Evolutionary conservation across 129 eudicot genomes (phyloP).

Genomic region (Arctium lappa): DNA sequence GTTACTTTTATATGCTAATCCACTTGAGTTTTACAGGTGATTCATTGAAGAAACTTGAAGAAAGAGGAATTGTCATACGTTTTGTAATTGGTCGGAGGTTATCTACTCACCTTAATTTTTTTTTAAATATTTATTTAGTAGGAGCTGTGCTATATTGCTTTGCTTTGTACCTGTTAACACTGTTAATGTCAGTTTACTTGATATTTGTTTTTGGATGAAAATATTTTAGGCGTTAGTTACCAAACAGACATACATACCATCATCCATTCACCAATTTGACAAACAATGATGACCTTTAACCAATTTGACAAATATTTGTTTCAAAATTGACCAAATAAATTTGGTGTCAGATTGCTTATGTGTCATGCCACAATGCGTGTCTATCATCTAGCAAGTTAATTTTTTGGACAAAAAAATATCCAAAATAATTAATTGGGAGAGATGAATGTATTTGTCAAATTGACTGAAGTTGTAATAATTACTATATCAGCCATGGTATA

Average conservation of each 20-base stretch:
- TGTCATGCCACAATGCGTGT: not conserved
- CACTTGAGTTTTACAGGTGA: constrained; percentile 47
- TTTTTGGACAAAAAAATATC: not conserved
- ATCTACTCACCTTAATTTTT: not conserved
- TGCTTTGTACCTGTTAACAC: not conserved
- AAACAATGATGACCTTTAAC: no score
- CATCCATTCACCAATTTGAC: no score
- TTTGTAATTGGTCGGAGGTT: constrained; percentile 98
- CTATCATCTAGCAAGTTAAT: not conserved
- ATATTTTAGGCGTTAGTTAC: no score
- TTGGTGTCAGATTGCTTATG: no score
- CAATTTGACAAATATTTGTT: no score
- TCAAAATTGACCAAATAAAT: no score
- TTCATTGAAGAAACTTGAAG: constrained; percentile 79
- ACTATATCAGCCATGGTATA: not conserved
- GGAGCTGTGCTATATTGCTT: not conserved
- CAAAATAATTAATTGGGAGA: not conserved
- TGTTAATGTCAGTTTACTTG: no score
- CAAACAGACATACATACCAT: no score
- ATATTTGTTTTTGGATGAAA: no score
- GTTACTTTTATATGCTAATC: not conserved
- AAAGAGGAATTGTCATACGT: constrained; percentile 81
- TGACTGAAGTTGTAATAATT: not conserved
- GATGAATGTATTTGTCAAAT: not conserved
- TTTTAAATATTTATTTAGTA: not conserved